Conservation (phyloP, 1,284 basidiomycete genomes). For the Heterobasidion parviporum region DNA sequence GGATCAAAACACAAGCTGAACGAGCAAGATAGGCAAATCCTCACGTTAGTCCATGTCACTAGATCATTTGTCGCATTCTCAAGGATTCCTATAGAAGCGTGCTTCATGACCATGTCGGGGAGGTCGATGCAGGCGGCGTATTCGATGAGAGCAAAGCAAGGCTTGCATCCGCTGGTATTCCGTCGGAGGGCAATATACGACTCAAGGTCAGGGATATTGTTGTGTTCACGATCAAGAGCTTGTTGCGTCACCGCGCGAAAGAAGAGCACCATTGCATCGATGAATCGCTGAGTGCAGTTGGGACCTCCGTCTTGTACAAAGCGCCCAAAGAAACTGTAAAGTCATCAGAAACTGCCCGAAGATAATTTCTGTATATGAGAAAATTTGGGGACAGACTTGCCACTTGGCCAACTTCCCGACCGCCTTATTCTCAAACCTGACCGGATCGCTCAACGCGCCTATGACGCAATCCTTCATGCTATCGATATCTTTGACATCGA, state of each 20-base stretch:
- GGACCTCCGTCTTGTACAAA: background rate
- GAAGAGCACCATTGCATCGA: conserved; percentile 26
- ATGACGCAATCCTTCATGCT: conserved; percentile 27
- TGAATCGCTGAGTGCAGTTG: conserved; percentile 22
- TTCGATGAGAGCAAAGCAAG: conserved; percentile 31
- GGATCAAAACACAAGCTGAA: background rate
- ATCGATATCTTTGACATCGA: conserved; percentile 22
- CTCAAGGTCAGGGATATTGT: conserved; percentile 27
- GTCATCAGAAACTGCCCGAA: no score
- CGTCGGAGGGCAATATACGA: conserved; percentile 26
- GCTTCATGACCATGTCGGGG: conserved; percentile 27
- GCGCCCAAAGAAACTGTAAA: background rate
- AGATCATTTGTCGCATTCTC: conserved; percentile 30
- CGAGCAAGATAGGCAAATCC: conserved; percentile 6
- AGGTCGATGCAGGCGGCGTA: conserved; percentile 30
- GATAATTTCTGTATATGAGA: background rate
- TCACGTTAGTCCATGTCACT: conserved; percentile 33
- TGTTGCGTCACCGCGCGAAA: conserved; percentile 29
- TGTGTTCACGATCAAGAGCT: conserved; percentile 22
- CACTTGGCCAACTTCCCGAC: conserved; percentile 7
- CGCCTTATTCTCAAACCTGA: conserved; percentile 17
- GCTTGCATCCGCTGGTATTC: conserved; percentile 27
- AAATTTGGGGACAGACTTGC: background rate
- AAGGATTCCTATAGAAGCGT: conserved; percentile 27
- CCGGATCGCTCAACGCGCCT: conserved; percentile 27